Conservation (phyloP, 495 filamentous ascomycete species). For the Neurospora tetrasperma region DNA sequence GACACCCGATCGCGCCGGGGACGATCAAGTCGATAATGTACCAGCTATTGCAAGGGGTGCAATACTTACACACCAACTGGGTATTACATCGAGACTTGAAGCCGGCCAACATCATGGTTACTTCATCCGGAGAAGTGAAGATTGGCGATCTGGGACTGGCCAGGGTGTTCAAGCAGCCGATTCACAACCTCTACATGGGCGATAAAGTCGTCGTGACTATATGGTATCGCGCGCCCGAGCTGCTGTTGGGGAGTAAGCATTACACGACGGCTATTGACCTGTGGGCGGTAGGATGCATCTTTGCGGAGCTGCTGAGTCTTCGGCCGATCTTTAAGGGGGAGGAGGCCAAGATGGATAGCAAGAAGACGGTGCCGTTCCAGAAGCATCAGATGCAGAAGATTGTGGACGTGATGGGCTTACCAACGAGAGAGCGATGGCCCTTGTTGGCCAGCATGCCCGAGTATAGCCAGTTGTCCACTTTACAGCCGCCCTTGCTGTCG, state of each 20-base stretch:
- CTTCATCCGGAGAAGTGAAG: constrained; percentile 75
- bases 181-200: constrained; percentile 81
- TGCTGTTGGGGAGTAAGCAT: constrained; percentile 81
- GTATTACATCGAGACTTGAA: constrained; percentile 95
- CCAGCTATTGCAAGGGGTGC: constrained; percentile 85
- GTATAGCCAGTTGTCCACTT: constrained; percentile 59
- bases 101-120: constrained; percentile 98
- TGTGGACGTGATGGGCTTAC: constrained; percentile 86
- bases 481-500: constrained; percentile 37
- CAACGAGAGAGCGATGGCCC: constrained; percentile 83
- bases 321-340: constrained; percentile 98
- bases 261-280: constrained; percentile 95
- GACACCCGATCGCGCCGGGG: constrained; percentile 75
- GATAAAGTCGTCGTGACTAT: constrained; percentile 99
- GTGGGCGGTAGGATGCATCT: constrained; percentile 97
- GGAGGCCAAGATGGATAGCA: constrained; percentile 96
- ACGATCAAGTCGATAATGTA: constrained; percentile 90
- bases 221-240: constrained; percentile 95
- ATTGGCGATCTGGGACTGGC: constrained; percentile 91
- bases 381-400: constrained; percentile 99
- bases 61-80: constrained; percentile 96
- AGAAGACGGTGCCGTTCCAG: constrained; percentile 95
- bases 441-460: constrained; percentile 73
- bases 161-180: constrained; percentile 84
- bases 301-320: constrained; percentile 83